phyloP scores from a whole-genome alignment of 257 asterid species.

The Przewalskia tangutica region DNA sequence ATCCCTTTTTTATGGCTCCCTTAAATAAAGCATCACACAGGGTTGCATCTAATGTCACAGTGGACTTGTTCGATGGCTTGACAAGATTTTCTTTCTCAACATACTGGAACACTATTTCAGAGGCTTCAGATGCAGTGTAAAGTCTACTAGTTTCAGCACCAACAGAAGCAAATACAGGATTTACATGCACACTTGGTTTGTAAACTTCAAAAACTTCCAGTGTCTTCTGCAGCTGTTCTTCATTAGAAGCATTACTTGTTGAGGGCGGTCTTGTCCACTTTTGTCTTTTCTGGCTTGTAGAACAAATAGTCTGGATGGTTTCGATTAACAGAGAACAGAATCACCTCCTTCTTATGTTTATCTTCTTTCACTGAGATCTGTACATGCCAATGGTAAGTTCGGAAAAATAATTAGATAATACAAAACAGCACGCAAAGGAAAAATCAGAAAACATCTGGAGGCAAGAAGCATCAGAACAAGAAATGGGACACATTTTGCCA shows the following conservation, averaged over 20 bases:
- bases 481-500: background rate
- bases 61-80: slow-evolving; percentile 54
- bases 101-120: slow-evolving; percentile 66
- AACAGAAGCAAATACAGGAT: slow-evolving; percentile 57
- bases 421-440: background rate
- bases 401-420: background rate
- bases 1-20: slow-evolving; percentile 89
- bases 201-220: slow-evolving; percentile 72
- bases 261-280: slow-evolving; percentile 47
- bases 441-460: background rate
- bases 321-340: slow-evolving; percentile 49
- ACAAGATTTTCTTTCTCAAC: slow-evolving; percentile 78
- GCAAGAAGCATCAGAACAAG: background rate
- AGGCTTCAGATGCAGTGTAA: slow-evolving; percentile 69
- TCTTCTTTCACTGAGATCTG: slow-evolving; percentile 91
- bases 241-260: slow-evolving; percentile 22
- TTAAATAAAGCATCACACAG: slow-evolving; percentile 85
- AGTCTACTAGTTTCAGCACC: slow-evolving; percentile 60
- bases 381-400: slow-evolving; percentile 17
- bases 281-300: slow-evolving; percentile 79
- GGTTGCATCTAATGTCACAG: slow-evolving; percentile 60
- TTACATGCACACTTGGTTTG: slow-evolving; percentile 81
- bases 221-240: slow-evolving; percentile 34
- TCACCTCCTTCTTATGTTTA: slow-evolving; percentile 76
- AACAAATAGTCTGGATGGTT: slow-evolving; percentile 67